Percentiles rank a stretch among this genome's conserved stretches.
Conservation (phyloP, 495 filamentous ascomycete species). For the Penicillium daleae region DNA sequence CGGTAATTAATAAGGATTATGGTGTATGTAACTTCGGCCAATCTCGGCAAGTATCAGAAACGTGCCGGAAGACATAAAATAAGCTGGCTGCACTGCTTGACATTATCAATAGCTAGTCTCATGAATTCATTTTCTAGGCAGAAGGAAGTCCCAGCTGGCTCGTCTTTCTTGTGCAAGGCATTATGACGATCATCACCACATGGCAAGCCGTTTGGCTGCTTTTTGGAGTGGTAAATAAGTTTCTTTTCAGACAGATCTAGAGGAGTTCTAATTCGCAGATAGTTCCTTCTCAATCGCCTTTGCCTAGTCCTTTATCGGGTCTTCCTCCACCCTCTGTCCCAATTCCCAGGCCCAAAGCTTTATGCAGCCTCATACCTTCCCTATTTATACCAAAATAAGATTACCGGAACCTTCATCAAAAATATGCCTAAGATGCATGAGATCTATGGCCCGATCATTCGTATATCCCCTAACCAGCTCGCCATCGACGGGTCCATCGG, state of each 20-base stretch:
- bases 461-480: neutral
- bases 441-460: neutral
- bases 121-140: neutral
- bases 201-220: neutral
- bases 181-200: neutral
- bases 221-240: neutral
- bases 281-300: neutral
- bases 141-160: neutral
- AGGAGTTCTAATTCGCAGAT: neutral
- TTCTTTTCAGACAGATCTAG: neutral
- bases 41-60: neutral
- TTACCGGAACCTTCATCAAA: neutral
- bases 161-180: neutral
- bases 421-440: neutral
- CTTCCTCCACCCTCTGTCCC: neutral
- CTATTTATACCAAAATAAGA: neutral
- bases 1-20: neutral
- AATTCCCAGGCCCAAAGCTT: neutral
- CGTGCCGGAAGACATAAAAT: neutral
- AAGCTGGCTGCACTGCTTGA: neutral
- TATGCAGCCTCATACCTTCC: neutral
- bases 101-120: neutral
- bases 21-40: neutral
- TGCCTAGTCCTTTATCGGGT: neutral
- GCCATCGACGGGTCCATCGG: neutral